Conservation (phyloP, 805 yeast genomes). For the Torulaspora quercuum region DNA sequence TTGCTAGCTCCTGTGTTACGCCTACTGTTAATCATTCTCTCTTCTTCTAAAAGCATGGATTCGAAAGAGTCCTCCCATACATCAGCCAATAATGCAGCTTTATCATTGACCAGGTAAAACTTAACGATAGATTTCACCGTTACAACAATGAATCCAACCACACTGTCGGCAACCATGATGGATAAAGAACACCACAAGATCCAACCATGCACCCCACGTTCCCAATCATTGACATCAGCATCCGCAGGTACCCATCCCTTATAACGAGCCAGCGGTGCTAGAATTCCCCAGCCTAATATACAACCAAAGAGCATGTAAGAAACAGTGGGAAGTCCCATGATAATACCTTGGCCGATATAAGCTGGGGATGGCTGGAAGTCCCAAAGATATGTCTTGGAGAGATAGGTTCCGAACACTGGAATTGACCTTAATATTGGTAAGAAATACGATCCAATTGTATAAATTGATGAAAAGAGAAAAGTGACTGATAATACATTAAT, state of each 20-base stretch:
- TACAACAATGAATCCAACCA: constrained; percentile 71
- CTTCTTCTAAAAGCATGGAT: constrained; percentile 36
- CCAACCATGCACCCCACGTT: constrained; percentile 95
- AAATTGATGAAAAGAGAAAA: constrained; percentile 63
- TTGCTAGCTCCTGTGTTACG: constrained; percentile 17
- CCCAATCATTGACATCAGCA: constrained; percentile 75
- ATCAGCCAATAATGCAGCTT: constrained; percentile 22
- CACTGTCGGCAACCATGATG: constrained; percentile 89
- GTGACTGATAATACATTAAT: constrained; percentile 57
- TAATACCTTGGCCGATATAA: constrained; percentile 94
- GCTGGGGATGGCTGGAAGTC: constrained; percentile 96
- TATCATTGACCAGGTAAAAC: constrained; percentile 28
- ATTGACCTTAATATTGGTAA: constrained; percentile 62
- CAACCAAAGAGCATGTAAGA: constrained; percentile 89
- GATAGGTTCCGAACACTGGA: constrained; percentile 68
- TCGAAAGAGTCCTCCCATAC: constrained; percentile 33
- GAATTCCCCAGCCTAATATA: constrained; percentile 82
- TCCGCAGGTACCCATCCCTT: constrained; percentile 87
- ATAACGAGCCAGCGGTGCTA: constrained; percentile 74
- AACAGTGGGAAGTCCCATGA: constrained; percentile 93
- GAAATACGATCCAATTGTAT: constrained; percentile 70
- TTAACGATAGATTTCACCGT: constrained; percentile 43
- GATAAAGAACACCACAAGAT: constrained; percentile 90
- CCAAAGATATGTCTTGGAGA: constrained; percentile 72
- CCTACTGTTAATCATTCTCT: constrained; percentile 27